Conservation (phyloP, 495 filamentous ascomycete species). For the Antarctomyces pellizariae region DNA sequence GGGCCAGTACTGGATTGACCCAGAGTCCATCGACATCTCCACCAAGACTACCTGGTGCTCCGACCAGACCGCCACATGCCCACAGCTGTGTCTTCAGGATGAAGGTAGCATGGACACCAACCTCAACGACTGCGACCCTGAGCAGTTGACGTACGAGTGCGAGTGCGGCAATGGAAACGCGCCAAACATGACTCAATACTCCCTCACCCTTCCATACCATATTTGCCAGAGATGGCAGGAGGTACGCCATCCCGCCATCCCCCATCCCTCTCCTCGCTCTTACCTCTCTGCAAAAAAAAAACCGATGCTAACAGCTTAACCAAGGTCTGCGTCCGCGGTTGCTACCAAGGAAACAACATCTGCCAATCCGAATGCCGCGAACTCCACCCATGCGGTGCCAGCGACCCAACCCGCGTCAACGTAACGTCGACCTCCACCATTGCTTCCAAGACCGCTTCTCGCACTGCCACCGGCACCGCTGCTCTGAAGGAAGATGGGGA, state of each 20-base stretch:
- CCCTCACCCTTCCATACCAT: constrained; percentile 69
- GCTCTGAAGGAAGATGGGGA: no score
- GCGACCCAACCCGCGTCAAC: constrained; percentile 39
- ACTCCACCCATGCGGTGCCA: constrained; percentile 62
- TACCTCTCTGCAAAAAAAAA: no score
- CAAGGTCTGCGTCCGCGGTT: no score
- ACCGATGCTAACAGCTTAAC: no score
- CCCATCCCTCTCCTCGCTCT: no score
- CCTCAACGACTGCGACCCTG: constrained; percentile 46
- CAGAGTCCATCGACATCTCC: constrained; percentile 25
- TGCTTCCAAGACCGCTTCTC: constrained; percentile 17
- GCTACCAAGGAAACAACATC: constrained; percentile 24
- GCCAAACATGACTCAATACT: constrained; percentile 66
- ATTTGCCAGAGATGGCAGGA: constrained; percentile 53
- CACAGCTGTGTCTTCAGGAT: constrained; percentile 55
- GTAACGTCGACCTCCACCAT: constrained; percentile 24
- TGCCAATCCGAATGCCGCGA: constrained; percentile 42
- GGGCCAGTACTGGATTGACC: constrained; percentile 28
- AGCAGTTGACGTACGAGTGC: constrained; percentile 48
- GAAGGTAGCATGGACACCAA: constrained; percentile 28
- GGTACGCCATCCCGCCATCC: no score
- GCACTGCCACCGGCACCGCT: constrained; percentile 15
- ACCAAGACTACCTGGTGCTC: constrained; percentile 44
- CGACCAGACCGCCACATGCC: constrained; percentile 41
- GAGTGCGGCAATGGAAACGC: constrained; percentile 46